Base-by-base conservation (phyloP, 176 grass and related monocot species). In the Urochloa ruziziensis region DNA sequence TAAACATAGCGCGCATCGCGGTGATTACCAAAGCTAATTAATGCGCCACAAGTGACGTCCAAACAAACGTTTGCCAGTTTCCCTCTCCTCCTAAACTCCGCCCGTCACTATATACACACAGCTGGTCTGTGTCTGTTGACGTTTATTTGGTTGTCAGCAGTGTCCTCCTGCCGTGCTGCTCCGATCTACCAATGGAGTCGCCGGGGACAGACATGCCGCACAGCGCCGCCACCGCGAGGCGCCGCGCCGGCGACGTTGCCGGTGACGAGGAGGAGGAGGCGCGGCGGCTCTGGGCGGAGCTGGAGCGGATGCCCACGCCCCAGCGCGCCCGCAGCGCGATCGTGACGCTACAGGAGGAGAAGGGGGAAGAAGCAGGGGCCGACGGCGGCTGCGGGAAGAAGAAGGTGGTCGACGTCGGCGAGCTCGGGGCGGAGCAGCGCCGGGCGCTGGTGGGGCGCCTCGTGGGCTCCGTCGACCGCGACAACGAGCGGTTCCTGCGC, bases 401-500 rank as follows among this genome's bases (percentile, higher is more conserved):
- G 24, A 59, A 49, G 23, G 85, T 91, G 82, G 79, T 81, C 2
- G 82, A 94, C 29, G 78, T 94, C 10, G 43, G 13, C 56, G 60
- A 21, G 18, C 67, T 94, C 46, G 85, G 28, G 3, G 68, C 63
- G 48, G 78, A 33, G 23, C 86, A 84, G 82, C 77, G 65, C 53
- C 75, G 82, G 16, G 79, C 79, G 24, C 67, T 94, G 77, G 49
- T 94, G 11, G 82, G 83, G 35, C 79, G 92, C 5, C 86, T 91
- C 23, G 61, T 94, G 8, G 58, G 74, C 30, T 61, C 73, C n/a
- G 62, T 33, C 70, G 88, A 78, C 60, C 78, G 86, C 53, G 88
- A 91, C 75, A 91, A 94, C 82, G 86, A 85, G 65, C 40, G 64
- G 15, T 90, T 93, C 88, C 59, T 94, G 82, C 76, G 88, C 43